Percentiles rank a stretch among this genome's conserved stretches.
phyloP scores from a whole-genome alignment of 176 grass and related monocot genomes.

The Poa pratensis region DNA sequence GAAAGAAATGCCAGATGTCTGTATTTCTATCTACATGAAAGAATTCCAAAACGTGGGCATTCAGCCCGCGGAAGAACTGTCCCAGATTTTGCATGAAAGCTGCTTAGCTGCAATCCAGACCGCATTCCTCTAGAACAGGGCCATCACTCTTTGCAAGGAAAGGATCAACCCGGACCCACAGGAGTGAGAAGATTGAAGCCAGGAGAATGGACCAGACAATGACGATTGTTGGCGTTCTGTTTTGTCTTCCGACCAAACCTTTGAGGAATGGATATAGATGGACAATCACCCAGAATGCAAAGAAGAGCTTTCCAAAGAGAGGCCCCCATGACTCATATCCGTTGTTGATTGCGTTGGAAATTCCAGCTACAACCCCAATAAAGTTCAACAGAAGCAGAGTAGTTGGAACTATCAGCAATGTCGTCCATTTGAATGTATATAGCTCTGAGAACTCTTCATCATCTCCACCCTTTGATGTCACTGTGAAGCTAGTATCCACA shows the following conservation, averaged over 20 bases:
- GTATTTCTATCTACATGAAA: no score
- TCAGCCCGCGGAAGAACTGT: no score
- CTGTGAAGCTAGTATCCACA: constrained; percentile 83
- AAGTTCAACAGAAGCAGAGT: constrained; percentile 76
- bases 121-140: constrained; percentile 51
- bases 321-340: constrained; percentile 88
- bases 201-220: constrained; percentile 90
- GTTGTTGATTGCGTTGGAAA: constrained; percentile 78
- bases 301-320: constrained; percentile 79
- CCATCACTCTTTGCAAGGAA: constrained; percentile 59
- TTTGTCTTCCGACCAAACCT: constrained; percentile 73
- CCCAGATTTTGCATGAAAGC: no score
- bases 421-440: constrained; percentile 85
- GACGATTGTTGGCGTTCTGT: constrained; percentile 76
- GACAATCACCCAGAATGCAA: constrained; percentile 81
- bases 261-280: constrained; percentile 90
- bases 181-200: constrained; percentile 79
- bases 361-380: constrained; percentile 75
- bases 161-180: constrained; percentile 81
- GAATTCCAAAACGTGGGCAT: no score
- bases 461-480: constrained; percentile 75
- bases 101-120: constrained; percentile 45
- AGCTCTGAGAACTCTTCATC: constrained; percentile 78
- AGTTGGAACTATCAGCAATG: constrained; percentile 67
- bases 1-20: no score